Evolutionary conservation across 441 rosid species (phyloP).

Genomic region (Brassica balearica): DNA sequence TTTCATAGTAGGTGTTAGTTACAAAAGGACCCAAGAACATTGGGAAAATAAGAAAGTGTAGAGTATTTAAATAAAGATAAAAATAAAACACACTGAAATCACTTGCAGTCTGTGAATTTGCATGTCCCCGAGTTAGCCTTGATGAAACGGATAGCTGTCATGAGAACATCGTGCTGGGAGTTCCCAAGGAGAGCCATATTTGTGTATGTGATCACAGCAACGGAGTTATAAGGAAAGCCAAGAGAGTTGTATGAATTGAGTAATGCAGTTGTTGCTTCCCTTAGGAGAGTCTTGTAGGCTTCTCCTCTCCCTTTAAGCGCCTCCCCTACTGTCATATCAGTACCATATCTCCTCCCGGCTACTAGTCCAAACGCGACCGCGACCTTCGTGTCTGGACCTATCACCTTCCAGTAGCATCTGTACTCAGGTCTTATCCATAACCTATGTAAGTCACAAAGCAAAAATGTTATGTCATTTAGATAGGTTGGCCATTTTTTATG

Average conservation of each 20-base stretch:
- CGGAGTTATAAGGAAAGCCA: slow-evolving; percentile 61
- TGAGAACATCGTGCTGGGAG: slow-evolving; percentile 57
- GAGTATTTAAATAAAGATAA: slow-evolving; percentile 1
- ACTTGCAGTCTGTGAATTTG: slow-evolving; percentile 74
- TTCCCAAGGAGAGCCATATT: slow-evolving; percentile 68
- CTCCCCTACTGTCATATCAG: slow-evolving; percentile 64
- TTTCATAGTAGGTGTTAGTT: slow-evolving; percentile 21
- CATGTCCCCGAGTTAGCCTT: slow-evolving; percentile 83
- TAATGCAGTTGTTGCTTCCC: slow-evolving; percentile 85
- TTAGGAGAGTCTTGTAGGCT: slow-evolving; percentile 72
- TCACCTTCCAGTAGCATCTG: slow-evolving; percentile 78
- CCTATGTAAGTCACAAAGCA: slow-evolving; percentile 44
- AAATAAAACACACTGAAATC: slow-evolving; percentile 33
- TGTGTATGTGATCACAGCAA: slow-evolving; percentile 55
- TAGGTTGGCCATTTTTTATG: background rate
- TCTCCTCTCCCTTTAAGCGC: slow-evolving; percentile 80
- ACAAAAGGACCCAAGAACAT: slow-evolving; percentile 33
- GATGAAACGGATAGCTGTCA: slow-evolving; percentile 67
- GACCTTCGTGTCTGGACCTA: slow-evolving; percentile 70
- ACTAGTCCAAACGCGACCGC: slow-evolving; percentile 65
- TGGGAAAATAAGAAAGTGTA: background rate
- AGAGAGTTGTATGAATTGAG: slow-evolving; percentile 80
- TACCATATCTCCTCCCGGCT: slow-evolving; percentile 67
- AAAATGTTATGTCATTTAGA: slow-evolving; percentile 12
- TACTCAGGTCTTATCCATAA: slow-evolving; percentile 72